phyloP scores from a whole-genome alignment of 208 protist genomes.

The Leishmania amazonensis region DNA sequence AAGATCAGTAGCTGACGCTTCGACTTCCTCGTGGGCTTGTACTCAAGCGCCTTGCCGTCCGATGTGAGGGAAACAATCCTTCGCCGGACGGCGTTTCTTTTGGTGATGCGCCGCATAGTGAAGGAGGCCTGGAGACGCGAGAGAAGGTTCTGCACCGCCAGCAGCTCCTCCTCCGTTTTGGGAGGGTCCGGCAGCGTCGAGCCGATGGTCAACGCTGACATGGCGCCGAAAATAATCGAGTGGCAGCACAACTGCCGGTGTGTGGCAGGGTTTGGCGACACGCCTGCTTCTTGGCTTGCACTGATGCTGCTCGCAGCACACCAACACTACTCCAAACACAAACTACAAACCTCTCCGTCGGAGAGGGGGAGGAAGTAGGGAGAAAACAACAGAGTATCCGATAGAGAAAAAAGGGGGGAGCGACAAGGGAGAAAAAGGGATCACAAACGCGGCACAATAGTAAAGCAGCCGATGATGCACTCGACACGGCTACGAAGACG shows the following conservation, averaged over 20 bases:
- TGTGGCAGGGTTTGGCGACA: neutral
- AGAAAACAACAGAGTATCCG: neutral
- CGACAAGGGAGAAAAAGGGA: neutral
- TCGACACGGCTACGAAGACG: neutral
- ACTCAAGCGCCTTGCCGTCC: conserved; percentile 45
- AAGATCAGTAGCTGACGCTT: conserved; percentile 47
- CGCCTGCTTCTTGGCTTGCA: neutral
- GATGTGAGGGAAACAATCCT: conserved; percentile 36
- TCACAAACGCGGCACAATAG: too few relatives aligned
- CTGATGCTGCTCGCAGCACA: neutral
- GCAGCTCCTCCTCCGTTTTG: conserved; percentile 24
- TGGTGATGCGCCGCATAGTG: conserved; percentile 27
- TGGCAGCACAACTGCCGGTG: neutral
- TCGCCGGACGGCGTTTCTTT: conserved; percentile 10
- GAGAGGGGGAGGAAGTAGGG: neutral
- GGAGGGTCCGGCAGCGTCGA: conserved; percentile 22
- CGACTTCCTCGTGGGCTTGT: conserved; percentile 49
- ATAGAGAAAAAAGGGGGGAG: neutral
- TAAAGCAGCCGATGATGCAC: neutral
- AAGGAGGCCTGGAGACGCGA: conserved; percentile 16
- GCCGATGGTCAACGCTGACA: conserved; percentile 16
- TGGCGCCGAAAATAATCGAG: neutral
- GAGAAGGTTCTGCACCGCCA: conserved; percentile 30
- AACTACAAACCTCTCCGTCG: neutral
- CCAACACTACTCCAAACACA: neutral